Evolutionary conservation across 1,284 basidiomycete species (phyloP).

Genomic region (Ganoderma meredithae): DNA sequence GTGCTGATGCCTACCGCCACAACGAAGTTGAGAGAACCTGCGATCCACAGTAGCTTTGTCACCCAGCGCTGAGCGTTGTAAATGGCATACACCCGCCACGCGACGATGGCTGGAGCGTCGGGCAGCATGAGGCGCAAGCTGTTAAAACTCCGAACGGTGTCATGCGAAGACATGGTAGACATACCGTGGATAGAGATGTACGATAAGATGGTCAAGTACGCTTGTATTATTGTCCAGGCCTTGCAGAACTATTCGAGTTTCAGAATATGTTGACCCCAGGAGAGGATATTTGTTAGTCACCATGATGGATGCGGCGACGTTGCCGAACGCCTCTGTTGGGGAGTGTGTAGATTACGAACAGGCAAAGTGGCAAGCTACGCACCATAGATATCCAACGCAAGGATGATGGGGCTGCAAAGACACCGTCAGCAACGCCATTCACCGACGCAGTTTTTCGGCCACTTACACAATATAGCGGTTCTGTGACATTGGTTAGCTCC

Average conservation of each 20-base stretch:
- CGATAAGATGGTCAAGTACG: slow-evolving; percentile 41
- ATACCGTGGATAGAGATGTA: slow-evolving; percentile 44
- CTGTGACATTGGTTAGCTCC: slow-evolving; percentile 20
- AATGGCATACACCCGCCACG: slow-evolving; percentile 40
- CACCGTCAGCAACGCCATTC: slow-evolving; percentile 7
- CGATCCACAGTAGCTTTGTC: slow-evolving; percentile 36
- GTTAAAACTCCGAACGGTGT: not conserved
- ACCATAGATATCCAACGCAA: slow-evolving; percentile 42
- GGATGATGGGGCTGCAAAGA: slow-evolving; percentile 37
- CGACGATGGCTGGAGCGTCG: slow-evolving; percentile 37
- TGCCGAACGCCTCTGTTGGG: slow-evolving; percentile 31
- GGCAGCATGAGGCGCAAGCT: not conserved
- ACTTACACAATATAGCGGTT: slow-evolving; percentile 43
- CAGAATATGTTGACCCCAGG: not conserved
- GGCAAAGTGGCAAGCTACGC: slow-evolving; percentile 1
- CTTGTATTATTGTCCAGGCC: slow-evolving; percentile 40
- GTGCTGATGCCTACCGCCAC: slow-evolving; percentile 37
- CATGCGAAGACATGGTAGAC: not conserved
- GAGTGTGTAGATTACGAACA: not conserved
- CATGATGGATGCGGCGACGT: slow-evolving; percentile 28
- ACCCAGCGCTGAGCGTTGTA: slow-evolving; percentile 40
- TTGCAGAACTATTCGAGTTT: slow-evolving; percentile 37
- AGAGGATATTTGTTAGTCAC: slow-evolving; percentile 20
- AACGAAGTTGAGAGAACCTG: slow-evolving; percentile 36
- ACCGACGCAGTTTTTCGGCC: not conserved